phyloP scores from a whole-genome alignment of 2,329 filamentous ascomycete genomes.

The Seiridium unicorne region DNA sequence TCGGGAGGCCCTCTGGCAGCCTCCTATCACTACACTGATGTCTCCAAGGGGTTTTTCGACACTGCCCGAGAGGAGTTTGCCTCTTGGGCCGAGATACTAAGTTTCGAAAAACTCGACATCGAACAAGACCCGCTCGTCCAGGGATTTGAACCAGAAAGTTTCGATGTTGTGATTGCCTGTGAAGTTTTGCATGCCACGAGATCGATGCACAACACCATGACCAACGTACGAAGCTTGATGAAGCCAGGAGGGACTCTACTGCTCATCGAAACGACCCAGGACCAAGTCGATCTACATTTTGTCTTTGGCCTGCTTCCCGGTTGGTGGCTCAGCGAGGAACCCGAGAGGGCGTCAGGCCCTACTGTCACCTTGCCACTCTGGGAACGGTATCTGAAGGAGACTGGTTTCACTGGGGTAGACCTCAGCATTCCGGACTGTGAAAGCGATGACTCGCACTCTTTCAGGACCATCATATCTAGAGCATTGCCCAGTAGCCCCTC shows the following conservation, averaged over 20 bases:
- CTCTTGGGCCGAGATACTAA: constrained; percentile 19
- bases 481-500: neutral
- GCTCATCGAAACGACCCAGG: constrained; percentile 9
- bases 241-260: constrained; percentile 14
- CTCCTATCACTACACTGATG: neutral
- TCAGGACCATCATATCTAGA: neutral
- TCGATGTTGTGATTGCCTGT: constrained; percentile 16
- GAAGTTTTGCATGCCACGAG: constrained; percentile 17
- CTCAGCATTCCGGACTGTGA: neutral
- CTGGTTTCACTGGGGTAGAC: constrained; percentile 1
- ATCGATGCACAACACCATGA: constrained; percentile 8
- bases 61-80: neutral
- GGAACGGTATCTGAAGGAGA: neutral
- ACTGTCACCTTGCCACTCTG: neutral
- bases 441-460: neutral
- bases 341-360: neutral
- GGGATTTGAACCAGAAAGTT: neutral
- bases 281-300: neutral
- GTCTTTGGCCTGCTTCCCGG: constrained; percentile 1
- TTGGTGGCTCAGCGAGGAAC: constrained; percentile 4
- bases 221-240: constrained; percentile 13
- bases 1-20: neutral
- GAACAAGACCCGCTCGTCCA: constrained; percentile 14
- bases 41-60: neutral
- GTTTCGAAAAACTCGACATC: constrained; percentile 26